Evolutionary conservation across 495 filamentous ascomycete genomes (phyloP), one percentile per base, ranked within the genome.

Genomic region (Trichoderma reesei): DNA sequence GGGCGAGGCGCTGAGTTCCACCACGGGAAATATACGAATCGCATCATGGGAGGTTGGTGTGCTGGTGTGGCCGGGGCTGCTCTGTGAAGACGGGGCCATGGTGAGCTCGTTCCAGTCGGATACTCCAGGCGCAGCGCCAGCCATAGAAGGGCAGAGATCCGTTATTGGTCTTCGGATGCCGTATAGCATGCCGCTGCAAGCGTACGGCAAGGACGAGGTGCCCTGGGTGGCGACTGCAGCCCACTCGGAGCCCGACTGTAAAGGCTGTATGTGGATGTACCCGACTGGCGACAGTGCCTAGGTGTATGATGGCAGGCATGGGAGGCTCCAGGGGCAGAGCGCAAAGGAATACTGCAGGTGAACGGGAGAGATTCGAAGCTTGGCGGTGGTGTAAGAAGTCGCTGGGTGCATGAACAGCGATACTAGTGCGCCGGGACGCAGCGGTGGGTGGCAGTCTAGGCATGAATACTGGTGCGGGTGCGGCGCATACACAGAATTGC

Each of bases 31-130:
- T 69, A 79, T 90, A 10, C 80, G 85, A 16, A 83, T 96, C 26
- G 86, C 85, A 66, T 94, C 90, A 42, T 97, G 88, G 75, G 92
- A 97, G 72, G 82, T 91, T 51, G 92, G 92, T 0, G 90, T 97
- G 5, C 69, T 96, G 39, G 84, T 96, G 1, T 94, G 91, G 89
- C 92, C 92, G 3, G 83, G 74, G 42, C 71, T 97, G 41, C 88
- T 86, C 61, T 73, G 62, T 0, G 74, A 76, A 31, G 73, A 77
- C 3, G 76, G 80, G 16, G 72, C 74, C 11, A 93, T 96, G 90
- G 75, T 86, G 13, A 85, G 86, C 2, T 83, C 83, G 0, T 95
- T 94, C 67, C 75, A 79, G 67, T 79, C 69, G 13, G 87, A 93
- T 70, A 66, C 62, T 9, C 85, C 86, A 0, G 42, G 67, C 38